Evolutionary conservation across 306 rosid species (phyloP).

Genomic region (Canavalia ensiformis): DNA sequence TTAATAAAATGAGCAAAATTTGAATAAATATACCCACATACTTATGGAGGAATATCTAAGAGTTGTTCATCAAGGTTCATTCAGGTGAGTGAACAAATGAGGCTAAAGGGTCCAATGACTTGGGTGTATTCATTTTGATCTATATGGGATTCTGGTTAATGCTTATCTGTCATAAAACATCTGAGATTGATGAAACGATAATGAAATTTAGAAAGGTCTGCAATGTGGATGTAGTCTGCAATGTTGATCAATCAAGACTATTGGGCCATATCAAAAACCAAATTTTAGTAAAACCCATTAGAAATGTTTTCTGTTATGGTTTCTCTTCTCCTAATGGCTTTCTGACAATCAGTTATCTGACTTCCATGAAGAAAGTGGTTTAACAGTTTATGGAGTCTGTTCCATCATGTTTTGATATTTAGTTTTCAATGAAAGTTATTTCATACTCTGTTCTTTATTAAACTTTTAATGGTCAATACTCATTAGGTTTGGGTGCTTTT

Average conservation of each 20-base stretch:
- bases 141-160: background rate
- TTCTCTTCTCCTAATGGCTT: background rate
- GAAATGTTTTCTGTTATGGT: background rate
- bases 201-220: background rate
- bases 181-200: background rate
- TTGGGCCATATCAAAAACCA: background rate
- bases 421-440: background rate
- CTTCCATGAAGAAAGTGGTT: background rate
- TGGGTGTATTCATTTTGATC: background rate
- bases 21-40: background rate
- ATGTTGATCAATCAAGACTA: background rate
- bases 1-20: background rate
- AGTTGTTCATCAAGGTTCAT: background rate
- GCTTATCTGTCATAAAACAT: background rate
- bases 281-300: background rate
- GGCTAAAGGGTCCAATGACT: background rate
- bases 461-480: conserved; percentile 5
- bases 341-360: background rate
- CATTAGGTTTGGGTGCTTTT: conserved; percentile 4
- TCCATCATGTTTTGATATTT: background rate
- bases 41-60: background rate
- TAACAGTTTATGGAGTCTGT: background rate
- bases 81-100: conserved; percentile 2
- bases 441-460: background rate
- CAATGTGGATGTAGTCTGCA: background rate